These are phyloP conservation scores for Calvatia gigantea DNA, from an alignment of 768 basidiomycete species.

Conservation along the genomic window DNA sequence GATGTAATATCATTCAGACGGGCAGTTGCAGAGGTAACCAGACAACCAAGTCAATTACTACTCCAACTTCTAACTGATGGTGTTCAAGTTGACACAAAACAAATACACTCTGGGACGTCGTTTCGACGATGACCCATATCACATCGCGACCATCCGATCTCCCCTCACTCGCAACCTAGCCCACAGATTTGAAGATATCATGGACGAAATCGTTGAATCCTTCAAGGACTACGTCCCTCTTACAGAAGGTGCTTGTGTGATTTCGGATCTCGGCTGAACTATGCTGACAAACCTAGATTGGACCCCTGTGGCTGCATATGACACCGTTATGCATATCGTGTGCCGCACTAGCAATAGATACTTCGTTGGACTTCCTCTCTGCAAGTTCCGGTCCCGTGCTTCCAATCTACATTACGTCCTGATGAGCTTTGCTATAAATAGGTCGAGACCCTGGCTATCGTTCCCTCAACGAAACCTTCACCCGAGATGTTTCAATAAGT, in stretches of 20 bases:
- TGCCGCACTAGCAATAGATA: conserved; percentile 36
- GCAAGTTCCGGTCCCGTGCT: background rate
- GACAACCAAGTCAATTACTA: background rate
- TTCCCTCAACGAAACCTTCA: conserved; percentile 26
- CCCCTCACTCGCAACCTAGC: conserved; percentile 28
- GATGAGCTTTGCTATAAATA: conserved; percentile 8
- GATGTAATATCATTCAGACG: conserved; percentile 25
- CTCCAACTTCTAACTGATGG: background rate
- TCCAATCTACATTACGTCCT: background rate
- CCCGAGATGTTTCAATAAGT: conserved; percentile 25
- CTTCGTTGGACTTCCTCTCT: conserved; percentile 12
- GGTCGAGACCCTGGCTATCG: conserved; percentile 33
- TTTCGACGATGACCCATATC: conserved; percentile 24
- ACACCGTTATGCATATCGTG: conserved; percentile 30
- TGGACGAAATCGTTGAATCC: conserved; percentile 41
- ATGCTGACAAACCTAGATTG: conserved; percentile 25
- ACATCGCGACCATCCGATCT: conserved; percentile 26
- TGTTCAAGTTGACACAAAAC: conserved; percentile 22
- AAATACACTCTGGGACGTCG: conserved; percentile 26
- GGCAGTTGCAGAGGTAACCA: conserved; percentile 24
- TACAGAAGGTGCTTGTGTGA: background rate
- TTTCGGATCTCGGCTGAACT: background rate
- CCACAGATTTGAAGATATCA: conserved; percentile 28
- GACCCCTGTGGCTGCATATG: conserved; percentile 22
- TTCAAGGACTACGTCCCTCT: conserved; percentile 27